Evolutionary conservation across 2,329 filamentous ascomycete species (phyloP), one percentile per base, ranked within the genome.

Genomic region (Biscogniauxia mediterranea): DNA sequence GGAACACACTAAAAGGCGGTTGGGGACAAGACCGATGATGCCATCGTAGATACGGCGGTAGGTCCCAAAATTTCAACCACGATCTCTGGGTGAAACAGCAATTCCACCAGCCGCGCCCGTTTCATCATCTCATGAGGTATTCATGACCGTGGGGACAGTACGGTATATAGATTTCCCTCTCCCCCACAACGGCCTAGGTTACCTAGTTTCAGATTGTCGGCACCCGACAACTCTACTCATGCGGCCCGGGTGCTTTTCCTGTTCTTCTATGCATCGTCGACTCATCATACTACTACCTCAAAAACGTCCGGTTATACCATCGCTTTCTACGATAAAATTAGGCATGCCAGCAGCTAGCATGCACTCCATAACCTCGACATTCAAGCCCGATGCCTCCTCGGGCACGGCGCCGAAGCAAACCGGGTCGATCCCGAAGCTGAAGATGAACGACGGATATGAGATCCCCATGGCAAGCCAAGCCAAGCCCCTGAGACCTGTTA

Each of bases 371-470:
- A 71, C 74, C 7, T 69, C 77, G 13, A 66, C 73, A 23, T 79
- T 74, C 70, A 73, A 74, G 57, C 76, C 78, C 21, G 73, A 77
- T 63, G 74, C 77, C 21, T 75, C 77, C 21, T 75, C 76, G 53
- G 77, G 75, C n/a, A 65, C 66, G 5, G 59, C 71, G n/a, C 75
- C 78, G 13, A 79, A 80, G 71, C 78, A 80, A 68, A 61, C 70
- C 11, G 69, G 69, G 1, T 74, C 75, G 56, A 73, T 89, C 49
- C 87, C 87, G 1, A 79, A 75, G 58, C 74, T 92, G 58, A 90
- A 89, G 77, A 80, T 93, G 60, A 91, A 90, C 67, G 89, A 93
- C 78, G 90, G 89, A 63, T 85, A 85, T 63, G 83, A 85, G 61
- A 90, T 93, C 57, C 90, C 90, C 11, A 82, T 90, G 80, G 86